phyloP scores from a whole-genome alignment of 805 yeast species.

The Metschnikowia drakensbergensis region DNA sequence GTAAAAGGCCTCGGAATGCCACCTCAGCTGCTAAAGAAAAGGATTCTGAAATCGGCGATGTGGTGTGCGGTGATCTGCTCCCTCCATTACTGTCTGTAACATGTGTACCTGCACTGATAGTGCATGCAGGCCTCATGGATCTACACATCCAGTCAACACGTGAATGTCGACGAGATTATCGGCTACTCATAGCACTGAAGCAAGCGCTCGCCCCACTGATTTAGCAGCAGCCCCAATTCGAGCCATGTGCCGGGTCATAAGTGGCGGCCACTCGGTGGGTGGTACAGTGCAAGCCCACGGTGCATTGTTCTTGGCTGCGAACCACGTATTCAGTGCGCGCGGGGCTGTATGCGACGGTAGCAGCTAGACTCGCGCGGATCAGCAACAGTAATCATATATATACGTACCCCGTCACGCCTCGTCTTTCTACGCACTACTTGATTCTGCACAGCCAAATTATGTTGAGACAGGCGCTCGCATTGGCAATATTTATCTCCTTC shows the following conservation, averaged over 20 bases:
- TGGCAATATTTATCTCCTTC: conserved; percentile 7
- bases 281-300: not conserved
- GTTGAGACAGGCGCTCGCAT: conserved; percentile 12
- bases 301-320: not conserved
- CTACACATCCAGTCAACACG: not conserved
- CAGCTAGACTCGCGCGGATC: not conserved
- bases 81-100: conserved; percentile 1
- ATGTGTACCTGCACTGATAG: conserved; percentile 2
- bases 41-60: not conserved
- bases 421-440: conserved; percentile 3
- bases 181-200: too few species aligned
- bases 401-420: conserved; percentile 3
- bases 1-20: not conserved
- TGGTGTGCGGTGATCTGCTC: conserved; percentile 1
- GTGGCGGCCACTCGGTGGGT: too few species aligned
- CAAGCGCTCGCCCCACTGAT: too few species aligned
- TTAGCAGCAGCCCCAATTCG: too few species aligned
- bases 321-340: not conserved
- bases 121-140: not conserved
- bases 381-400: conserved; percentile 3
- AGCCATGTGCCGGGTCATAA: too few species aligned
- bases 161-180: too few species aligned
- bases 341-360: not conserved
- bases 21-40: not conserved
- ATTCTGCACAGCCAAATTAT: conserved; percentile 10